Evolutionary conservation across 768 basidiomycete genomes (phyloP), one percentile per base, ranked within the genome.

Genomic region (Russula earlei): DNA sequence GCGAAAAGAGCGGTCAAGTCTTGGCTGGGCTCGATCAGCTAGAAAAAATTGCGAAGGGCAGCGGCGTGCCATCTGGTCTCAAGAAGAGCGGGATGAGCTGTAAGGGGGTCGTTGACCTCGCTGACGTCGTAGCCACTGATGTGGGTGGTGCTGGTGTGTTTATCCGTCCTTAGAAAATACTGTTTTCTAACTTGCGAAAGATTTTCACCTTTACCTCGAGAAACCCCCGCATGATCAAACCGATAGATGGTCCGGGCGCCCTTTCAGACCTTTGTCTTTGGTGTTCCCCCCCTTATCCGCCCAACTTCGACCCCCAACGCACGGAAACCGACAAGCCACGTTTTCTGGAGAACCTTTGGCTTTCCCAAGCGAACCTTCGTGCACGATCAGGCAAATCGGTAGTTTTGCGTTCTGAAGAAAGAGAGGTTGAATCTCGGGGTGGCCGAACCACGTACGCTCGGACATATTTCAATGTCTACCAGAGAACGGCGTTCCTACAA

Each of bases 381-480:
- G 79, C 89, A 2, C 80, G 81, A 49, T 69, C 76, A 8, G 86
- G 85, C 0, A 85, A 87, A 65, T 87, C 86, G 2, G 83, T 87
- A 17, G 80, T 85, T 10, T 71, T 91, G 14, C 75, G 77, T 59
- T 76, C 86, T 5, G 79, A 85, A 17, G 88, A 90, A 55, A 74
- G 77, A 59, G 87, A 91, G 66, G 85, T 94, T 3, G 86, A 91
- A 66, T 78, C 74, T 19, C 77, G 78, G 54, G 73, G 73, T 43
- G 83, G 84, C 11, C 78, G 75, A 59, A 70, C 75, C 27, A 87
- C 84, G 10, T 65, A 78, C 49, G 91, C 90, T 15, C 78, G 83
- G 55, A 84, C 89, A n/a, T 95, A 85, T 68, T 94, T 83, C 72
- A 93, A 94, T 64, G 79, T 95, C 17, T 95, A 93, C 67, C 83